Conservation (phyloP, 2,329 filamentous ascomycete species). For the Diplodia seriata region DNA sequence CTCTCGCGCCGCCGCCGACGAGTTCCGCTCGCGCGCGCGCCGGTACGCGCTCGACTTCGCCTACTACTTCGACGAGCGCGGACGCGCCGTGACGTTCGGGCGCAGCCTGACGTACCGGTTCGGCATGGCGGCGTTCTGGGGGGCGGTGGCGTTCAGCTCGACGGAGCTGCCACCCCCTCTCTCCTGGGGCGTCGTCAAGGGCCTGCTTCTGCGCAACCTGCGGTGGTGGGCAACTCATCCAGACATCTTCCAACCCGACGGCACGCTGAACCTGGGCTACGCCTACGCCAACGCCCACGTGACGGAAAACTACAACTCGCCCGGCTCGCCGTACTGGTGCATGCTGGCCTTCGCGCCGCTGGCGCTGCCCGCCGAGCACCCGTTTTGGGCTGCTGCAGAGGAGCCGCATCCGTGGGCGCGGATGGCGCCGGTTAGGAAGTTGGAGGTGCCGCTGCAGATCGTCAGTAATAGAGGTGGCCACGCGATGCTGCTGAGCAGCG, state of each 20-base stretch:
- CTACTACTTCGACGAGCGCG: slow-evolving; percentile 77
- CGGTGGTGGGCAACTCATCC: slow-evolving; percentile 80
- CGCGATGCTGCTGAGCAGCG: slow-evolving; percentile 73
- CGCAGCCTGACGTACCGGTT: slow-evolving; percentile 82
- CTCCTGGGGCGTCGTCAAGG: slow-evolving; percentile 81
- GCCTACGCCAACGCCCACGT: slow-evolving; percentile 82
- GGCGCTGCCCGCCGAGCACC: slow-evolving; percentile 71
- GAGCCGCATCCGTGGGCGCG: slow-evolving; percentile 63
- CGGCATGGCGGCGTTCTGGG: slow-evolving; percentile 86
- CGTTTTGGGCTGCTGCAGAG: slow-evolving; percentile 76
- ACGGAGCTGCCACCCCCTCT: slow-evolving; percentile 75
- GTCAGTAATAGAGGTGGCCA: slow-evolving; percentile 74
- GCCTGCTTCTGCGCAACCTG: slow-evolving; percentile 74
- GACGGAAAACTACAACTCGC: slow-evolving; percentile 84
- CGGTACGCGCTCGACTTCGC: slow-evolving; percentile 73
- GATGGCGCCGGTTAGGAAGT: slow-evolving; percentile 60
- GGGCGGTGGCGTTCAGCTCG: slow-evolving; percentile 75
- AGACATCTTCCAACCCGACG: slow-evolving; percentile 76
- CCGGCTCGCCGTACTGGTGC: slow-evolving; percentile 76
- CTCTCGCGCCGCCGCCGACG: slow-evolving; percentile 66
- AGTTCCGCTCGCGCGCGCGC: slow-evolving; percentile 73
- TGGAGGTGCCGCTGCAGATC: slow-evolving; percentile 76
- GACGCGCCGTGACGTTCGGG: slow-evolving; percentile 76
- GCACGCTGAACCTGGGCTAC: slow-evolving; percentile 76
- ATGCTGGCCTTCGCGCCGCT: slow-evolving; percentile 79